Evolutionary conservation across 2,329 filamentous ascomycete genomes (phyloP), one percentile per base, ranked within the genome.

Genomic region (Nemania sp.): DNA sequence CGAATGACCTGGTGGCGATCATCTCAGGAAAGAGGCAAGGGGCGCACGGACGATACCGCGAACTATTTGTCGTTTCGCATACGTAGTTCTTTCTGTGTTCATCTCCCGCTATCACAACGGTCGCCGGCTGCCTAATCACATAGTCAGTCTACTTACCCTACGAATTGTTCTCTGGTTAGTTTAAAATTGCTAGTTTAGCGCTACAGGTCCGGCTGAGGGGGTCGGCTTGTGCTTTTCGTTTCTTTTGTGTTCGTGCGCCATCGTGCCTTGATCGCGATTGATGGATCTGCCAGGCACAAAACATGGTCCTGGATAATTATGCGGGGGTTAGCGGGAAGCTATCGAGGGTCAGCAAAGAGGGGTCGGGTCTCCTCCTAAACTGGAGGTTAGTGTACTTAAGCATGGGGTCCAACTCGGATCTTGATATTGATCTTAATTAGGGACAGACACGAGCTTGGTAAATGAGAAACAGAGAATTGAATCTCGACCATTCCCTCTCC

Each of bases 221-320:
- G 26, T 45, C 37, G 40, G 28, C 28, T 24, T n/a, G n/a, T n/a
- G n/a, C n/a, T n/a, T n/a, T n/a, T n/a, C n/a, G n/a, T n/a, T n/a
- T n/a, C n/a, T n/a, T n/a, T n/a, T 52, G n/a, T 36, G 17, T 34
- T 26, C 19, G 20, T 43, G 28, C n/a, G 28, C 22, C 23, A 17
- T 40, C 33, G 31, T 36, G 36, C 23, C 19, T 33, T 22, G 42
- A 50, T 50, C 19, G 34, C 26, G 42, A 50, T 50, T 28, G 45
- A 41, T 30, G 37, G 39, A 54, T 48, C 51, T 54, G 51, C 31
- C 37, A 57, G 54, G 54, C 14, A 57, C 54, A 37, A 30, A 57
- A 57, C 54, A 51, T 54, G 49, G 49, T 33, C 41, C 24, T 8
- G 26, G 50, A 19, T 34, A 31, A 34, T n/a, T n/a, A n/a, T n/a